phyloP scores from a whole-genome alignment of 371 early-diverging fungal genomes.

The Capniomyces stellatus region DNA sequence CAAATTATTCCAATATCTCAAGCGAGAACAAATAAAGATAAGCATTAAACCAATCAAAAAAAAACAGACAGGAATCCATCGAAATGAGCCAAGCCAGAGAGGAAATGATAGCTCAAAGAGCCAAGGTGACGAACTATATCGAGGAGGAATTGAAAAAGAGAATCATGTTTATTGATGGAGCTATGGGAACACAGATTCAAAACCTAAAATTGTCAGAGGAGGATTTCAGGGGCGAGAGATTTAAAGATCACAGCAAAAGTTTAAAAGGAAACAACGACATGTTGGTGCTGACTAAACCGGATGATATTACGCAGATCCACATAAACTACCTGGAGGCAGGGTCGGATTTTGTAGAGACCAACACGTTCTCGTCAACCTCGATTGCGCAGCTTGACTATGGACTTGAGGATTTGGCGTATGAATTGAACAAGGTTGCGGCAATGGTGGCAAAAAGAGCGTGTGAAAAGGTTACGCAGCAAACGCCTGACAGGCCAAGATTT shows the following conservation, averaged over 20 bases:
- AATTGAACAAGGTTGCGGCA: constrained; percentile 80
- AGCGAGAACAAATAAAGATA: too few relatives aligned
- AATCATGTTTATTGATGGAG: constrained; percentile 83
- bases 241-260: constrained; percentile 59
- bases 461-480: constrained; percentile 37
- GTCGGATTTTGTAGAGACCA: constrained; percentile 82
- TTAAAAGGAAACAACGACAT: constrained; percentile 88
- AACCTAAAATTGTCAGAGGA: constrained; percentile 55
- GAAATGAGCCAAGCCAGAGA: too few relatives aligned
- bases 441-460: constrained; percentile 69
- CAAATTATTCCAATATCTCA: too few relatives aligned
- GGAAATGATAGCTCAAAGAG: too few relatives aligned
- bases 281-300: constrained; percentile 72
- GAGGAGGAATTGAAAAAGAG: constrained; percentile 50
- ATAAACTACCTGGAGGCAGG: constrained; percentile 77
- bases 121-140: constrained; percentile 36
- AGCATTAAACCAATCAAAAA: too few relatives aligned
- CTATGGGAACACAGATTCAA: constrained; percentile 91
- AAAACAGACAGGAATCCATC: too few relatives aligned
- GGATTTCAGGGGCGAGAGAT: constrained; percentile 67
- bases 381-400: constrained; percentile 85
- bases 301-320: constrained; percentile 73
- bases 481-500: constrained; percentile 53
- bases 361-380: constrained; percentile 76
- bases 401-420: constrained; percentile 64